These are phyloP conservation scores for Viola odorata DNA, from an alignment of 345 rosid genomes.

Conservation along the genomic window DNA sequence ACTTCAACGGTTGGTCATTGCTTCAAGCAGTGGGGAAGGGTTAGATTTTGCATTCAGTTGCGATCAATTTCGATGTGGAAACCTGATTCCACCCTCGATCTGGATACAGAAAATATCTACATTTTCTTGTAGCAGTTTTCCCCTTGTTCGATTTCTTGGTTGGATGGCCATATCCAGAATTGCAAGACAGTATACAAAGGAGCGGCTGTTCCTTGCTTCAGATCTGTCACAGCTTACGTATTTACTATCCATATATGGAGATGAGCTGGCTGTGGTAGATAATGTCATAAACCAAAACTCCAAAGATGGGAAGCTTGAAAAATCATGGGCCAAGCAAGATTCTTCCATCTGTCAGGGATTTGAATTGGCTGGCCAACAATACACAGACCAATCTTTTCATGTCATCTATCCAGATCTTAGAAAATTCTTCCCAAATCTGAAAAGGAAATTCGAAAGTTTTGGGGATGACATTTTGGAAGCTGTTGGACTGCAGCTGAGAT, in stretches of 20 bases:
- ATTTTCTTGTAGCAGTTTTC: slow-evolving; percentile 54
- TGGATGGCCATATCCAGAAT: slow-evolving; percentile 83
- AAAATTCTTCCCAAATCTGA: slow-evolving; percentile 65
- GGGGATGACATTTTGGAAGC: slow-evolving; percentile 75
- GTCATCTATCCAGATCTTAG: slow-evolving; percentile 58
- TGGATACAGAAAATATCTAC: slow-evolving; percentile 60
- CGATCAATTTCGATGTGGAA: slow-evolving; percentile 39
- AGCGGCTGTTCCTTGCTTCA: slow-evolving; percentile 51
- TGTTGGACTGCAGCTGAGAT: slow-evolving; percentile 66
- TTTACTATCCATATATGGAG: slow-evolving; percentile 55
- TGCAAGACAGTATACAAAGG: slow-evolving; percentile 50
- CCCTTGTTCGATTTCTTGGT: slow-evolving; percentile 73
- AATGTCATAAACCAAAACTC: slow-evolving; percentile 30
- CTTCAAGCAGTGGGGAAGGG: slow-evolving; percentile 56
- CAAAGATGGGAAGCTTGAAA: slow-evolving; percentile 27
- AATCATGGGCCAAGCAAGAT: slow-evolving; percentile 23
- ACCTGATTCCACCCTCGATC: slow-evolving; percentile 55
- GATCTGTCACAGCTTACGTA: slow-evolving; percentile 60
- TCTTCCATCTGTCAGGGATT: slow-evolving; percentile 7
- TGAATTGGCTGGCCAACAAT: slow-evolving; percentile 30
- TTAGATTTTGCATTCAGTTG: slow-evolving; percentile 35
- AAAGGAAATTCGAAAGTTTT: slow-evolving; percentile 55
- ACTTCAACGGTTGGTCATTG: slow-evolving; percentile 63
- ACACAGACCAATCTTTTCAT: slow-evolving; percentile 39
- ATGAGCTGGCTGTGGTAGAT: slow-evolving; percentile 60